These are phyloP conservation scores for Protomyces macrosporus DNA, from an alignment of 1,139 yeast genomes.

Conservation along the genomic window DNA sequence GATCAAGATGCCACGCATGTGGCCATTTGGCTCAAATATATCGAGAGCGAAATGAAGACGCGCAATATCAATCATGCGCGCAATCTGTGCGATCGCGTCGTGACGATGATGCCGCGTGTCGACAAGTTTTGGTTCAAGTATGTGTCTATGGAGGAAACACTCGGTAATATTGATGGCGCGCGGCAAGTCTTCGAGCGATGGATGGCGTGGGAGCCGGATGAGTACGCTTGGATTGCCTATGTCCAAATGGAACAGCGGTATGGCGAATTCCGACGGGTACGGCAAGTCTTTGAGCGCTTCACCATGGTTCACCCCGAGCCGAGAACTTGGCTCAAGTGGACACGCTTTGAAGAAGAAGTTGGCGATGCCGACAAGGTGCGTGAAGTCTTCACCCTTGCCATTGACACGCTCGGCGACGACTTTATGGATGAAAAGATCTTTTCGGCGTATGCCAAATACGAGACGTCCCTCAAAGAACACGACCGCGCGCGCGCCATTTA, in stretches of 20 bases:
- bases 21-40: constrained; percentile 81
- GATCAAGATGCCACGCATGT: constrained; percentile 68
- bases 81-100: constrained; percentile 74
- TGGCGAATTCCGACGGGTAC: constrained; percentile 52
- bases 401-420: constrained; percentile 48
- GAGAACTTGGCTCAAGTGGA: constrained; percentile 64
- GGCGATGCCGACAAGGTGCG: constrained; percentile 51
- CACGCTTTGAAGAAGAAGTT: constrained; percentile 52
- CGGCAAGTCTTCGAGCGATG: constrained; percentile 70
- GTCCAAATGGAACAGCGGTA: constrained; percentile 66
- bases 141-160: constrained; percentile 73
- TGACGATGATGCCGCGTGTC: constrained; percentile 65
- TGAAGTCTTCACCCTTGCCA: constrained; percentile 61
- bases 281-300: constrained; percentile 55
- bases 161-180: constrained; percentile 59
- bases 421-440: constrained; percentile 44
- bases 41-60: constrained; percentile 67
- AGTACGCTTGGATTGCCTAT: constrained; percentile 69
- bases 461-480: constrained; percentile 54
- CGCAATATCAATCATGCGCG: constrained; percentile 83
- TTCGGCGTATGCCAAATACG: constrained; percentile 68
- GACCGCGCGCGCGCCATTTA: constrained; percentile 66
- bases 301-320: constrained; percentile 52
- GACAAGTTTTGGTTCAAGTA: constrained; percentile 79
- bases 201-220: constrained; percentile 62